Base-by-base conservation (phyloP, 1,284 basidiomycete species). In the Puccinia triticina region DNA sequence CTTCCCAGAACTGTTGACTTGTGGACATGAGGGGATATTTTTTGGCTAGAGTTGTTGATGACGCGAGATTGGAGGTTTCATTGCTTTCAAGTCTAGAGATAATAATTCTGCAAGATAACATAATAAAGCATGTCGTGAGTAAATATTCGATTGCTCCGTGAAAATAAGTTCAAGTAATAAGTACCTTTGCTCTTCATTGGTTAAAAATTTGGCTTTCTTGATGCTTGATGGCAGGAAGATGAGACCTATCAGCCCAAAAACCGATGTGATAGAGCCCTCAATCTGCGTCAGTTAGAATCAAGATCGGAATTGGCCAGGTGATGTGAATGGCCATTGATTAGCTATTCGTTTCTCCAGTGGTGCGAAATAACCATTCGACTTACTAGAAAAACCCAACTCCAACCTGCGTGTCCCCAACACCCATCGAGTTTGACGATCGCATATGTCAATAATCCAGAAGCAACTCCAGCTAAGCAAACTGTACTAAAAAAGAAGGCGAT, bases 341-440 rank as follows among this genome's bases (percentile, higher is more conserved):
- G 48, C 11, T 18, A 50, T 50, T 14, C 3, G 2, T 50, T 50
- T 16, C 18, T 50, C 48, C 48, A 50, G 48, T 16, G 48, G 8
- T 2, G 18, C 48, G 18, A 50, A 50, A 21, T 16, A 16, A 50
- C 11, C 23, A 11, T 18, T 26, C 4, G 66, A 48, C 66, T 8
- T 48, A 77, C 76, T 32, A 77, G 50, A 37, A 77, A 77, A 37
- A 77, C 76, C 76, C 76, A 77, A 66, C 43, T 46, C 76, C 76
- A 77, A 40, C 76, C 76, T 16, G 37, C 23, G 12, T 66, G 61
- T 34, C 66, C 61, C 37, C 61, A 50, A 26, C 23, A 26, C 14
- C 76, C 76, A 34, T 77, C 61, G 34, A 77, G 48, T 37, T 64
- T 48, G 14, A 34, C 46, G 61, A 77, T 77, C 14, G 61, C 61